phyloP scores from a whole-genome alignment of 805 yeast genomes.

The Wickerhamomyces xylosicus region DNA sequence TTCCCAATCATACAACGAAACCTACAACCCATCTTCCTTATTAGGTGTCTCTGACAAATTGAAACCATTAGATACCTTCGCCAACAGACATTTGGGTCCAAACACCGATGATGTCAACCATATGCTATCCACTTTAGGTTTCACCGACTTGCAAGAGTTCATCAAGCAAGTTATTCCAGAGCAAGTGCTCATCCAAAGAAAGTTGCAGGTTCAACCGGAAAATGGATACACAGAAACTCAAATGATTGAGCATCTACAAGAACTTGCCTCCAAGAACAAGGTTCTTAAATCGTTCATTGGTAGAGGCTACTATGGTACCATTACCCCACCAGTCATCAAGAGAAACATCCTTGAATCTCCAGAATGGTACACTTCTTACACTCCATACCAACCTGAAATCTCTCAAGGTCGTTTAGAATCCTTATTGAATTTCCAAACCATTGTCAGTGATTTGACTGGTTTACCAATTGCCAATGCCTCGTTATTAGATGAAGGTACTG shows the following conservation, averaged over 20 bases:
- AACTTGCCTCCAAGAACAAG: conserved; percentile 67
- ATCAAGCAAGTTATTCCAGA: conserved; percentile 67
- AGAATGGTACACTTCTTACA: conserved; percentile 97
- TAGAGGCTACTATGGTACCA: conserved; percentile 88
- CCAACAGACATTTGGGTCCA: conserved; percentile 88
- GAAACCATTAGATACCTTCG: conserved; percentile 64
- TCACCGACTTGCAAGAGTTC: conserved; percentile 58
- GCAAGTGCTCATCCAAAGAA: conserved; percentile 60
- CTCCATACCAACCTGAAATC: conserved; percentile 97
- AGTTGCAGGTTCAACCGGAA: conserved; percentile 54
- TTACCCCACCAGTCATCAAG: conserved; percentile 84
- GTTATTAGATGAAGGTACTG: conserved; percentile 90
- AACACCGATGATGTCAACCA: conserved; percentile 45
- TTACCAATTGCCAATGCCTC: conserved; percentile 94
- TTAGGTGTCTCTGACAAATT: conserved; percentile 8
- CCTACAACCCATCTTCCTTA: conserved; percentile 32
- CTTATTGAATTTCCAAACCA: conserved; percentile 85
- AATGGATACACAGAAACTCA: conserved; percentile 76
- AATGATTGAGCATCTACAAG: conserved; percentile 57
- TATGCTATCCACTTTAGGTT: conserved; percentile 63
- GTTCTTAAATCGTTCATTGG: conserved; percentile 75
- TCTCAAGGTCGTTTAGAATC: conserved; percentile 94
- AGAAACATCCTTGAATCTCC: conserved; percentile 89
- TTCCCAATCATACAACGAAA: conserved; percentile 35
- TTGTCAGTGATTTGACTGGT: conserved; percentile 84